These are phyloP conservation scores for Melocanna baccifera DNA, from an alignment of 176 grass and related monocot genomes.

Conservation along the genomic window DNA sequence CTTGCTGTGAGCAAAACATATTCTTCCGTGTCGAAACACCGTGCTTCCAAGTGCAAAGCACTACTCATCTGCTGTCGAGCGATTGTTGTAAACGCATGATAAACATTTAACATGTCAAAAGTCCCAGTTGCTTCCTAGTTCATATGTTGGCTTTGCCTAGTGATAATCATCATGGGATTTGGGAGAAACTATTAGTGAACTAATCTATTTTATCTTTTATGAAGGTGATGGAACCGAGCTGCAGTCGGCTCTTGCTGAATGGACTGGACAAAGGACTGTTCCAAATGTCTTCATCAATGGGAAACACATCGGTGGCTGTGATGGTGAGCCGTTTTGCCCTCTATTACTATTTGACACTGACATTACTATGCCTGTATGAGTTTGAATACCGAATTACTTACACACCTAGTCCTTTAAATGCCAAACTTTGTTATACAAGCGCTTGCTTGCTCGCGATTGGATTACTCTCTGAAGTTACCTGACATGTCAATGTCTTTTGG, in stretches of 20 bases:
- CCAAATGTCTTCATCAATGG: constrained; percentile 88
- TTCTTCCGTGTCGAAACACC: not conserved
- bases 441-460: not conserved
- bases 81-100: not conserved
- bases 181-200: not conserved
- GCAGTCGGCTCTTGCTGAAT: constrained; percentile 65
- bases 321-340: constrained; percentile 40
- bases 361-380: not conserved
- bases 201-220: not conserved
- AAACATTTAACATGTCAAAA: not conserved
- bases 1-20: not conserved
- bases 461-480: constrained; percentile 4
- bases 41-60: not conserved
- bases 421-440: not conserved
- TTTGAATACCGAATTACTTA: not conserved
- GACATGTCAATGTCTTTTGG: constrained; percentile 1
- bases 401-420: not conserved
- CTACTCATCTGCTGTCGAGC: not conserved
- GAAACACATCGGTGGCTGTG: constrained; percentile 72
- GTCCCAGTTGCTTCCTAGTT: not conserved
- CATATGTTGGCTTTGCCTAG: not conserved
- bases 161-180: not conserved
- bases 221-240: constrained; percentile 74
- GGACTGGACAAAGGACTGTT: constrained; percentile 78
- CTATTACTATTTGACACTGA: not conserved